Evolutionary conservation across 805 yeast genomes (phyloP), one percentile per base, ranked within the genome.

Genomic region (Metschnikowia noctiluminum): DNA sequence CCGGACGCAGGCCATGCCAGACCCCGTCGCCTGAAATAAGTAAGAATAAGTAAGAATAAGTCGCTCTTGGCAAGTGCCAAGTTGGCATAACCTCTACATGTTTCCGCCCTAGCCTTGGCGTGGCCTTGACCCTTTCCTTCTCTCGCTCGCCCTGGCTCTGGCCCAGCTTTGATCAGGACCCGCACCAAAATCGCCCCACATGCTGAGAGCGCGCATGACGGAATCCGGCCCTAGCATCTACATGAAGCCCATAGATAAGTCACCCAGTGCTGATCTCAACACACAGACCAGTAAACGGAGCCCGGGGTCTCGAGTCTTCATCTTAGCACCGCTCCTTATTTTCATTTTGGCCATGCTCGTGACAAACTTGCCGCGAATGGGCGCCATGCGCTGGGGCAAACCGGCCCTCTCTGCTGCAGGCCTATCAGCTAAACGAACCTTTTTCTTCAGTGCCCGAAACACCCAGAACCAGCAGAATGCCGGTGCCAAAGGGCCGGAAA

Each of bases 401-500:
- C 30, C 46, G 10, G 15, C 21, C 21, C 38, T 34, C 16, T 16
- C 39, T 7, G 41, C 40, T 14, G 35, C 41, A 1, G 40, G 44
- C 2, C 16, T 47, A 5, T 28, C 45, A 3, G 40, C 30, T 10
- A 35, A 35, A n/a, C 38, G 54, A 12, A 42, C 21, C 40, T 50
- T 52, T 39, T 44, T 52, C 34, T 52, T 50, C 42, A 36, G 42
- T 30, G 45, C 51, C 37, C 40, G 46, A 28, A 36, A 37, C 14
- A 35, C 40, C 43, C 45, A 15, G 31, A 34, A 41, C 27, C 13
- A 28, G 27, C 21, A 35, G 28, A 27, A 41, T n/a, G 42, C 63
- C 51, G 38, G 53, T 39, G 45, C 38, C 40, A 27, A 45, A 40
- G 48, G 30, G 41, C 50, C 53, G 48, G 55, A 46, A 32, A 52